phyloP scores from a whole-genome alignment of 805 yeast species.

The Deakozyma indianensis region DNA sequence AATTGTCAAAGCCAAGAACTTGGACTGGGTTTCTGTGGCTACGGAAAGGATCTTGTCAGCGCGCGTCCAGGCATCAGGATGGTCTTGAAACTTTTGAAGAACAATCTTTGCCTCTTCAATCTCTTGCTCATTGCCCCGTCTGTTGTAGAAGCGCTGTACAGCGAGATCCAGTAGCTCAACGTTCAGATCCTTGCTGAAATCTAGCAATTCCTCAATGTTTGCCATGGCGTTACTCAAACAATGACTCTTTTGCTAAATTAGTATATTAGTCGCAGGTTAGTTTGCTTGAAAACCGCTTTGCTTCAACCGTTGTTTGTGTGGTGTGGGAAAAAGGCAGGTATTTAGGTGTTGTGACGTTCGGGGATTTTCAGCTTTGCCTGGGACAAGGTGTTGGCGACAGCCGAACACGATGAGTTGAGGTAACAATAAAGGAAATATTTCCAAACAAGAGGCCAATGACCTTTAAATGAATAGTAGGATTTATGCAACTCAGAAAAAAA shows the following conservation, averaged over 20 bases:
- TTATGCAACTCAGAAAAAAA: too few species aligned
- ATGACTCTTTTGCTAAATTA: background rate
- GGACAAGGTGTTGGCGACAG: too few species aligned
- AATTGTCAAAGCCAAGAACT: constrained; percentile 82
- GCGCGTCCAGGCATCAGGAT: constrained; percentile 90
- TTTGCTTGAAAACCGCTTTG: background rate
- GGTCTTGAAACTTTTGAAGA: constrained; percentile 57
- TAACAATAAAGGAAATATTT: too few species aligned
- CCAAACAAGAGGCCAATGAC: too few species aligned
- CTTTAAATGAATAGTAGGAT: too few species aligned
- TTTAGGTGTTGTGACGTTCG: background rate
- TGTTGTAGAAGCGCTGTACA: constrained; percentile 72
- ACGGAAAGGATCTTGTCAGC: constrained; percentile 79
- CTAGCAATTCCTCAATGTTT: constrained; percentile 73
- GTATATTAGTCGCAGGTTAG: background rate
- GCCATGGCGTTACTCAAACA: background rate
- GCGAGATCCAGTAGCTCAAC: constrained; percentile 65
- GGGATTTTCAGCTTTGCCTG: too few species aligned
- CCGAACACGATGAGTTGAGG: too few species aligned
- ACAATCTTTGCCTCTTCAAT: constrained; percentile 26
- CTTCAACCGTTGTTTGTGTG: background rate
- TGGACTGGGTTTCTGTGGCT: constrained; percentile 70
- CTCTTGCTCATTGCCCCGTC: constrained; percentile 49
- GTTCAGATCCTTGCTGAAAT: constrained; percentile 75
- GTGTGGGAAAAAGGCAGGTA: background rate